Base-by-base conservation (phyloP, 192 early-diverging fungal species). In the Coemansia sp. region DNA sequence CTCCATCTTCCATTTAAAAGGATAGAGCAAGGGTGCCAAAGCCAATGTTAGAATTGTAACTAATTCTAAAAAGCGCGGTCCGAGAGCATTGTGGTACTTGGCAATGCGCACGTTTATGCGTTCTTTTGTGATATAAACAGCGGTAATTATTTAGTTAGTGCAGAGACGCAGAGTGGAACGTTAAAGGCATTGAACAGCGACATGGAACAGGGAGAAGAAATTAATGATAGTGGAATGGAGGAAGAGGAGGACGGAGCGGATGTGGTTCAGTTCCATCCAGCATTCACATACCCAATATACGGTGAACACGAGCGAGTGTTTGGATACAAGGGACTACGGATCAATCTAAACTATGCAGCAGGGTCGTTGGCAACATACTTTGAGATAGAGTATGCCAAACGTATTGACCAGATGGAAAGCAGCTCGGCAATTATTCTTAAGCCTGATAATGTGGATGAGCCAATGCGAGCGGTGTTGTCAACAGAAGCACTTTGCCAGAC, bases 241-340 rank as follows among this genome's bases (percentile, higher is more conserved):
- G 74, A 81, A 0, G 73, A 68, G 6, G 61, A 52, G 19, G 65
- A 63, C 28, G 69, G 77, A 1, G 72, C 72, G 6, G 77, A 80
- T 47, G 63, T 75, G 25, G 72, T 81, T 59, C 60, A 74, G 64
- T 94, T 96, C 76, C 85, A 88, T 58, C 95, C 95, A 14, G 83
- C 80, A 28, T 97, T 89, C 65, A 94, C 93, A 4, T 94, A 97
- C 73, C 88, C 88, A 19, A 83, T 97, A 25, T 97, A 93, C 81
- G 93, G 93, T 8, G 85, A 90, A 54, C 87, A 94, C 49, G 91
- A 97, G 74, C 85, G 87, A 22, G 85, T 94, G 18, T 94, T 90
- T 59, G 96, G 96, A 34, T 98, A 93, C 81, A 94, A 93, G 74
- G 86, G 89, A 38, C 76, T 97, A 57, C 58, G 69, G 28, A 88